Evolutionary conservation across 2,329 filamentous ascomycete genomes (phyloP).

Genomic region (Paraphoma sp.): DNA sequence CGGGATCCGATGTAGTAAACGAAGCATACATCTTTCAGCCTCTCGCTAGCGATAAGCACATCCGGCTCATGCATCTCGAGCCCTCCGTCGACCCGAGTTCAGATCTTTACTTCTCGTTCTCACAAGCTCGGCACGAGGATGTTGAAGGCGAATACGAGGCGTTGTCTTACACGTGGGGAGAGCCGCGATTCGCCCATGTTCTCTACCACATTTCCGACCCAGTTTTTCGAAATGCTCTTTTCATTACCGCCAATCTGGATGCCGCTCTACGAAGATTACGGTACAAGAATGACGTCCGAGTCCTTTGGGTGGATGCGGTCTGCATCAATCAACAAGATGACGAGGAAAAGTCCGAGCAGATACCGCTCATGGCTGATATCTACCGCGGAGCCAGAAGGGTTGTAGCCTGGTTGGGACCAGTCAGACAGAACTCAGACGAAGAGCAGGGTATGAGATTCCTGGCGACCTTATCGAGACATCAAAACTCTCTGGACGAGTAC

Average conservation of each 20-base stretch:
- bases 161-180: background rate
- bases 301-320: background rate
- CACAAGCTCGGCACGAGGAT: background rate
- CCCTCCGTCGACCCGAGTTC: background rate
- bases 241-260: background rate
- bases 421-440: background rate
- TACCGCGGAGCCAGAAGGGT: background rate
- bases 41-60: background rate
- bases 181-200: background rate
- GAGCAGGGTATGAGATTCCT: background rate
- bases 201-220: background rate
- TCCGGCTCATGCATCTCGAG: background rate
- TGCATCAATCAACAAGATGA: background rate
- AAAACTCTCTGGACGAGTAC: background rate
- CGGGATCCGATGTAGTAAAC: too few relatives aligned
- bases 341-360: background rate
- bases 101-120: background rate
- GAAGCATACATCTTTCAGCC: background rate
- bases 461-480: background rate
- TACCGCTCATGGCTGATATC: background rate
- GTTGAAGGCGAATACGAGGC: background rate
- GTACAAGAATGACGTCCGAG: background rate
- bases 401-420: background rate
- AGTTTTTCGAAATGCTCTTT: background rate
- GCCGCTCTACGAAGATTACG: background rate